Evolutionary conservation across 805 yeast genomes (phyloP), one percentile per base, ranked within the genome.

Genomic region (Komagataella kurtzmanii): DNA sequence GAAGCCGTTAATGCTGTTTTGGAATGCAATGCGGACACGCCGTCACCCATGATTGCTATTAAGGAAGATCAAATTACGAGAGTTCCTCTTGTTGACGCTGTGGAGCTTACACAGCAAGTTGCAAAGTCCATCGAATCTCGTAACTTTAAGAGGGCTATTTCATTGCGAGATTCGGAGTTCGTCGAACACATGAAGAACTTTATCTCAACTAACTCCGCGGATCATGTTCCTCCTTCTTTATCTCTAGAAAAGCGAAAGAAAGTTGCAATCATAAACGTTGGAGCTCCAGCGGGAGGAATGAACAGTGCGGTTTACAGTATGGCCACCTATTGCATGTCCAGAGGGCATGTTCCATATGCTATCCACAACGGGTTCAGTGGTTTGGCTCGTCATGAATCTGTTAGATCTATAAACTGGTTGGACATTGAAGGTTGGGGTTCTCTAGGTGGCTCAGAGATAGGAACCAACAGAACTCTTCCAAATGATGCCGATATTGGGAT

Each of bases 261-360:
- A 59, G 77, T 90, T 58, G 99, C 93, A 51, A 83, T 93, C 55
- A 76, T 93, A 51, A 87, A 89, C 62, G 86, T 91, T 47, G 99
- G 99, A 59, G 99, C 99, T 0, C 97, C 99, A 21, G 91, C 98
- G 10, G 96, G 96, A 50, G 97, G 96, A 48, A 77, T 93, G 81
- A 93, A 93, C 64, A 80, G 93, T 55, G 97, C 96, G 3, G 81
- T 89, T 8, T 77, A 90, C 57, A 87, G 97, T n/a, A 89, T 90
- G 58, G 89, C 95, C 6, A 71, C 86, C 17, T 91, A 88, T 73
- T 83, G 96, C 69, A 72, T 90, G 67, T 81, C 96, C 4, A 79
- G 81, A 55, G 99, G 99, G 21, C 99, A 93, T 73, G 79, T 73
- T 46, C 86, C 95, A n/a, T 81, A 72, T 61, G 97, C 97, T 40